Percentiles rank a stretch among this genome's conserved stretches.
phyloP scores from a whole-genome alignment of 2,329 filamentous ascomycete genomes.

The Colletotrichum acutatum region DNA sequence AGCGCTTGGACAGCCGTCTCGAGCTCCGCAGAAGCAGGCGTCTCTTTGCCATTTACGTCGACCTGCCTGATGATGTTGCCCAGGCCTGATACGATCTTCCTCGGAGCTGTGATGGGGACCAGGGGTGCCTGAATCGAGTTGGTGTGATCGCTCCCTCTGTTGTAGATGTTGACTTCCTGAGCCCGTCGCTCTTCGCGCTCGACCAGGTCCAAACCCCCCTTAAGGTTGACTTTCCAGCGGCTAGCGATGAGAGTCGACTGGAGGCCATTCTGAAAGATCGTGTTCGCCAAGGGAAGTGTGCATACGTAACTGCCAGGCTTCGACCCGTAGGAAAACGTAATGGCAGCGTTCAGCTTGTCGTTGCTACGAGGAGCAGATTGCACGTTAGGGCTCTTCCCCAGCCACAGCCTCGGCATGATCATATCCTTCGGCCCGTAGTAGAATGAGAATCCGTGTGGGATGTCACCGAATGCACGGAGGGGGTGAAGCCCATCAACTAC shows the following conservation, averaged over 20 bases:
- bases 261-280: conserved; percentile 77
- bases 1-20: conserved; percentile 72
- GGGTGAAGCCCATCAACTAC: conserved; percentile 66
- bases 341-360: conserved; percentile 24
- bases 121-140: conserved; percentile 54
- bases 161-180: conserved; percentile 48
- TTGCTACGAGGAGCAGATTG: background rate
- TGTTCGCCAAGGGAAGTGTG: conserved; percentile 79
- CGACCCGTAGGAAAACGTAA: conserved; percentile 7
- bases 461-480: conserved; percentile 42
- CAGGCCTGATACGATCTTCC: conserved; percentile 72
- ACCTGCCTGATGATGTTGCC: conserved; percentile 83
- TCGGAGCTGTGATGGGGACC: conserved; percentile 70
- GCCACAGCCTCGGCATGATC: conserved; percentile 61
- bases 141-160: conserved; percentile 22
- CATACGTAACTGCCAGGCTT: conserved; percentile 43
- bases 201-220: conserved; percentile 39
- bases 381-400: background rate
- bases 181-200: conserved; percentile 48
- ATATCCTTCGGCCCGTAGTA: conserved; percentile 53
- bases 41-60: conserved; percentile 55
- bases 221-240: conserved; percentile 47
- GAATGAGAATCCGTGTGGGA: conserved; percentile 61
- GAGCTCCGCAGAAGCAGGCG: conserved; percentile 77
- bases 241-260: conserved; percentile 66